Conservation (phyloP, 805 yeast genomes). For the Candida dendrica region DNA sequence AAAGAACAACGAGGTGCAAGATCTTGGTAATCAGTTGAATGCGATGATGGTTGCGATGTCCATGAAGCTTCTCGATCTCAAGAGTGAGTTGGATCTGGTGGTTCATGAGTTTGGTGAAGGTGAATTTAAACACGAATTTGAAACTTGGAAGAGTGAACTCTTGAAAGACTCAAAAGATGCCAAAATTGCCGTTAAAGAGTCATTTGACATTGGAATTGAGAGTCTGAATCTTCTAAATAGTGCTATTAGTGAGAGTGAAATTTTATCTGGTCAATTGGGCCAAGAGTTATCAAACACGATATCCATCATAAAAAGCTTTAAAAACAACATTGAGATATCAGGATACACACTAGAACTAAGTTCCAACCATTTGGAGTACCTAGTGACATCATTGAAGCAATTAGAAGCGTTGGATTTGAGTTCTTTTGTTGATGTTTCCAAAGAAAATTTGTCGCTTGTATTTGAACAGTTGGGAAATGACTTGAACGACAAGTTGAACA, state of each 20-base stretch:
- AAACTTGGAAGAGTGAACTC: background rate
- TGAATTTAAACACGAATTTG: background rate
- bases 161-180: background rate
- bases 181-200: background rate
- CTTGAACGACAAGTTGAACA: background rate
- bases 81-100: background rate
- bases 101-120: background rate
- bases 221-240: background rate
- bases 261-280: background rate
- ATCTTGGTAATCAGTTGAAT: background rate
- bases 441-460: background rate
- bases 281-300: background rate
- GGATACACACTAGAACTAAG: background rate
- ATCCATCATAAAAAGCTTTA: background rate
- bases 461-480: background rate
- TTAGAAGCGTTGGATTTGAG: background rate
- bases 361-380: background rate
- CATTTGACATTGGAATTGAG: background rate
- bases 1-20: background rate
- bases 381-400: background rate
- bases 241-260: background rate
- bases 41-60: background rate
- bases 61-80: background rate
- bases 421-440: background rate
- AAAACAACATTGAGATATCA: background rate